Base-by-base conservation (phyloP, 768 basidiomycete genomes). In the Lanmaoa rubissima region DNA sequence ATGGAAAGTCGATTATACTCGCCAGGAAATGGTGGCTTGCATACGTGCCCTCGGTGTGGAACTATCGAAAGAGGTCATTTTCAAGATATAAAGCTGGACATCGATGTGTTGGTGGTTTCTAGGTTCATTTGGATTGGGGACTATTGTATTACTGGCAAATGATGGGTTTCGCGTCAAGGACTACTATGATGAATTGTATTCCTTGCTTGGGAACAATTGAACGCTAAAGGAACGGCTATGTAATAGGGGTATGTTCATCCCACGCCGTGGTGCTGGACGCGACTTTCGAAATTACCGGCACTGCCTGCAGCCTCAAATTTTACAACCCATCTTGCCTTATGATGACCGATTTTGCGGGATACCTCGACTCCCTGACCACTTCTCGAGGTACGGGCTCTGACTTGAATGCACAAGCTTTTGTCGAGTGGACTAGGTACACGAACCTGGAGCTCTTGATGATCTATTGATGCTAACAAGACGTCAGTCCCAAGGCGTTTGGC, bases 1-100 rank as follows among this genome's bases (percentile, higher is more conserved):
- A 44, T 75, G 78, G 71, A 59, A 66, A 5, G 60, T 63, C 16
- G 54, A 65, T 16, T 57, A 73, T 46, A 58, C 69, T 17, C 73
- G 74, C 17, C 48, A 63, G 13, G 76, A 74, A 32, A 69, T 81
- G 26, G 61, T 74, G 13, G 62, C 65, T n/a, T 83, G 81, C 56
- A 68, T 82, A 24, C 68, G 65, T 38, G 79, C 74, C 3, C 63
- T 84, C 34, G 81, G 83, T 6, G 38, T 55, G n/a, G 74, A 76
- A 36, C 44, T 82, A 28, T 70, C 80, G 7, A 71, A 63, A 61
- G 72, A 76, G 36, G 65, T 82, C 13, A 62, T 75, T 38, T 78
- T 82, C 55, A 60, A 54, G 40, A 50, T 68, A 56, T 73, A 60
- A 51, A 39, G 10, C n/a, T 31, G 56, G 26, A 11, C 14, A 19